phyloP scores from a whole-genome alignment of 768 basidiomycete species.

The Amanita rimosa region DNA sequence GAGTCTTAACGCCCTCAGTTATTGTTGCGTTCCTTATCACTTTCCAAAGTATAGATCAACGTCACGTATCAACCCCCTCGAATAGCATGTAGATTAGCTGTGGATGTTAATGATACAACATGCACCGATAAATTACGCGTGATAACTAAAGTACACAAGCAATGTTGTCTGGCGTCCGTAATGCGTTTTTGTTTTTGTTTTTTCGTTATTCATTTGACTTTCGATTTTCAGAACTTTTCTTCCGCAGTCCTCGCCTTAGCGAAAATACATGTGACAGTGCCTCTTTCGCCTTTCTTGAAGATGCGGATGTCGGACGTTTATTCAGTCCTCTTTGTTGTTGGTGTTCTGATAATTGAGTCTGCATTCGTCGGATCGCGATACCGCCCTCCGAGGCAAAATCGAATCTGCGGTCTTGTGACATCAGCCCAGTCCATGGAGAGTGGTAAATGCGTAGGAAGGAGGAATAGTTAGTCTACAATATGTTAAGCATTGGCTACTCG shows the following conservation, averaged over 20 bases:
- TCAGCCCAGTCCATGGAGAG: slow-evolving; percentile 72
- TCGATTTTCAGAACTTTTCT: slow-evolving; percentile 7
- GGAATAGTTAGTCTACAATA: slow-evolving; percentile 65
- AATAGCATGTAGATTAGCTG: not conserved
- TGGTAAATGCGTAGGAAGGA: slow-evolving; percentile 66
- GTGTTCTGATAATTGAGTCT: slow-evolving; percentile 23
- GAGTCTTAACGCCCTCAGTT: not conserved
- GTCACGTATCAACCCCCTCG: not conserved
- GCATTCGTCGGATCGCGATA: slow-evolving; percentile 74
- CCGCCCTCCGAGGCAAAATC: slow-evolving; percentile 82
- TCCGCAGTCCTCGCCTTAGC: slow-evolving; percentile 18
- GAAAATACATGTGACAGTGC: slow-evolving; percentile 24
- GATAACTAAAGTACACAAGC: slow-evolving; percentile 1
- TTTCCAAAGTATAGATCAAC: not conserved
- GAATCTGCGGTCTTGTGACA: slow-evolving; percentile 66
- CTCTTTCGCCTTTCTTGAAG: slow-evolving; percentile 23
- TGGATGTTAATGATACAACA: slow-evolving; percentile 4
- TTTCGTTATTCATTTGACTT: not conserved
- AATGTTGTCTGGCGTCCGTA: not conserved
- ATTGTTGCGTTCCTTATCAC: too few relatives aligned
- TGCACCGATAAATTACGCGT: not conserved
- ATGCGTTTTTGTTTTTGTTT: too few relatives aligned
- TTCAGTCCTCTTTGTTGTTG: not conserved
- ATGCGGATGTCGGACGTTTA: not conserved
- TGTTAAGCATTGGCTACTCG: not conserved